phyloP scores from a whole-genome alignment of 768 basidiomycete species.

The Boletus reticulatus region DNA sequence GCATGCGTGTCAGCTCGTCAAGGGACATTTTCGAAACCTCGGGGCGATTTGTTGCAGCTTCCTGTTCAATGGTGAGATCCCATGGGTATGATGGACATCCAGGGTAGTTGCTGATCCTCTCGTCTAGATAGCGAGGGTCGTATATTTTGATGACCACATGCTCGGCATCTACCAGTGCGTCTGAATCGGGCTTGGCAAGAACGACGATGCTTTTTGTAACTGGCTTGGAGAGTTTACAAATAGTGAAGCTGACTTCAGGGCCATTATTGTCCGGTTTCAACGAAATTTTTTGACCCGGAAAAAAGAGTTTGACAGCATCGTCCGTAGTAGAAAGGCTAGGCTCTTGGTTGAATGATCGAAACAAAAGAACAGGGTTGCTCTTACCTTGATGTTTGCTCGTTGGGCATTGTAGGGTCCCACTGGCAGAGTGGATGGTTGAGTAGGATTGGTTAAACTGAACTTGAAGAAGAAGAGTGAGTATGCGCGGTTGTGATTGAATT shows the following conservation, averaged over 20 bases:
- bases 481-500: too few species aligned
- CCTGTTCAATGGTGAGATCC: background rate
- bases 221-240: background rate
- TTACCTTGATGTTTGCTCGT: too few species aligned
- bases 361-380: too few species aligned
- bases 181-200: background rate
- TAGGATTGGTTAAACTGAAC: too few species aligned
- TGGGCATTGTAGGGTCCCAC: too few species aligned
- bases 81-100: background rate
- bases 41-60: too few species aligned
- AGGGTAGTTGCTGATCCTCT: background rate
- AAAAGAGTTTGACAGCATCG: slow-evolving; percentile 1
- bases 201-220: background rate
- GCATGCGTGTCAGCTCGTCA: too few species aligned
- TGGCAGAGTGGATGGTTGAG: too few species aligned
- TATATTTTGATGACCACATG: slow-evolving; percentile 3
- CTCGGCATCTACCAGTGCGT: background rate
- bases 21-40: too few species aligned
- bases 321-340: background rate
- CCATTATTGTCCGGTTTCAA: background rate
- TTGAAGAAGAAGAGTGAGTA: too few species aligned
- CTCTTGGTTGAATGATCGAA: too few species aligned
- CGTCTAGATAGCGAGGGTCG: slow-evolving; percentile 5
- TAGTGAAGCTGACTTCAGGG: background rate
- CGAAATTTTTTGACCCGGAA: background rate